Evolutionary conservation across 2,329 filamentous ascomycete genomes (phyloP).

Genomic region (Aureobasidium lini): DNA sequence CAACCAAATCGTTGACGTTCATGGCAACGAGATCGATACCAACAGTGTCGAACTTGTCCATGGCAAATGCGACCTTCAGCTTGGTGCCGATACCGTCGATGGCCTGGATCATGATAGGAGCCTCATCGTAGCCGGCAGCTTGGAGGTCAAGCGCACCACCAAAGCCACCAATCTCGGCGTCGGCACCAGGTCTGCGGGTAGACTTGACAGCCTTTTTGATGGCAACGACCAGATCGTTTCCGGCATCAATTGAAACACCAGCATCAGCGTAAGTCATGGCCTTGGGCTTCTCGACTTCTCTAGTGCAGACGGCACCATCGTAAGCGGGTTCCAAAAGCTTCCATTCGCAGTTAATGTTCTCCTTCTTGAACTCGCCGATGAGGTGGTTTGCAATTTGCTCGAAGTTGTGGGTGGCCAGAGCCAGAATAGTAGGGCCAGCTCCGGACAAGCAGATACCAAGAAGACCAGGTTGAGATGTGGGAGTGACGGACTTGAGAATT

Average conservation of each 20-base stretch:
- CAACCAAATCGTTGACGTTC: constrained; percentile 97
- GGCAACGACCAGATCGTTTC: constrained; percentile 82
- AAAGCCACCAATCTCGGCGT: constrained; percentile 92
- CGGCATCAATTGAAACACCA: constrained; percentile 89
- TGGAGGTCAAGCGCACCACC: constrained; percentile 78
- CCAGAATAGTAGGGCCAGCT: constrained; percentile 89
- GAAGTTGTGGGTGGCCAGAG: constrained; percentile 84
- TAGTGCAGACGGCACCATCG: constrained; percentile 46
- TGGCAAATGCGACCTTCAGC: constrained; percentile 86
- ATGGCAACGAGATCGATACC: constrained; percentile 96
- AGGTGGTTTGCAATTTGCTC: constrained; percentile 68
- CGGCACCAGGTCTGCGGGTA: constrained; percentile 77
- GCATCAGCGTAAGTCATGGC: constrained; percentile 81
- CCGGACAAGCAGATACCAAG: constrained; percentile 92
- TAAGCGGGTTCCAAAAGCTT: constrained; percentile 81
- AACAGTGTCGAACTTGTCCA: constrained; percentile 86
- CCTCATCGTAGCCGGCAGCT: constrained; percentile 62
- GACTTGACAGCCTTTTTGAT: constrained; percentile 88
- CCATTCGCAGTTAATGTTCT: constrained; percentile 76
- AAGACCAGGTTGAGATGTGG: constrained; percentile 75
- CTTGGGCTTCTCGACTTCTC: constrained; percentile 19
- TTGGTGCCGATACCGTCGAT: constrained; percentile 97
- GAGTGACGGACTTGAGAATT: constrained; percentile 86
- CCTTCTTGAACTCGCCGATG: constrained; percentile 61
- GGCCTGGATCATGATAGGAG: constrained; percentile 80